Base-by-base conservation (phyloP, 176 grass and related monocot species). In the Cenchrus americanus region DNA sequence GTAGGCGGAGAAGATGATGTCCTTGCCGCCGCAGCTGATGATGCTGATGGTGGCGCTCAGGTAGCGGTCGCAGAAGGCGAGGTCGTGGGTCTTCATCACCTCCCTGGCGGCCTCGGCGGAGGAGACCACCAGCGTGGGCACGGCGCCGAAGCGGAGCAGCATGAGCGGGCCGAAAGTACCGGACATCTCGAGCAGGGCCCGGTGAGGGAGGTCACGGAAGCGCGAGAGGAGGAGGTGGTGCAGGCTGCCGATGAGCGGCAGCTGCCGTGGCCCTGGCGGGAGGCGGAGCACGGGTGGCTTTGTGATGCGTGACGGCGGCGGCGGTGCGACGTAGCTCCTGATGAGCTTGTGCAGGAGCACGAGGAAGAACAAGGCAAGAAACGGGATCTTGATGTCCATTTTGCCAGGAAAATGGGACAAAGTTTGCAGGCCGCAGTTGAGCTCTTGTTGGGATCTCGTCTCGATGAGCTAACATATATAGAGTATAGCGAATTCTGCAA, bases 201-300 rank as follows among this genome's bases (percentile, higher is more conserved):
- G 80, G 75, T 84, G 89, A 3, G 89, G 89, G 26, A 80, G 61
- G 30, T 49, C 59, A 26, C 89, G 26, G 76, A 21, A 80, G 3
- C 67, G 76, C 0, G 76, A 86, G 14, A 86, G n/a, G 5, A 83
- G 8, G 66, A 87, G 79, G 79, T 91, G 78, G 66, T 91, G 85
- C 44, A 87, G 68, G 79, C 85, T 91, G 40, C 84, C 80, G 42
- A 90, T 37, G 42, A 90, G 68, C 17, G 84, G 88, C 32, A 90
- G 88, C 65, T 82, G 43, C 83, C 84, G 82, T 72, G 88, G 88
- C 18, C 88, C 79, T 0, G 82, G 87, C 1, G 88, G 78, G 12
- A 87, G 47, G 1, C 65, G 75, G 10, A 27, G 53, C 7, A 6
- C 6, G 0, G 40, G 0, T 4, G 21, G 55, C n/a, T 61, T 46